Base-by-base conservation (phyloP, 768 basidiomycete species). In the Boletus vermiculosoides region DNA sequence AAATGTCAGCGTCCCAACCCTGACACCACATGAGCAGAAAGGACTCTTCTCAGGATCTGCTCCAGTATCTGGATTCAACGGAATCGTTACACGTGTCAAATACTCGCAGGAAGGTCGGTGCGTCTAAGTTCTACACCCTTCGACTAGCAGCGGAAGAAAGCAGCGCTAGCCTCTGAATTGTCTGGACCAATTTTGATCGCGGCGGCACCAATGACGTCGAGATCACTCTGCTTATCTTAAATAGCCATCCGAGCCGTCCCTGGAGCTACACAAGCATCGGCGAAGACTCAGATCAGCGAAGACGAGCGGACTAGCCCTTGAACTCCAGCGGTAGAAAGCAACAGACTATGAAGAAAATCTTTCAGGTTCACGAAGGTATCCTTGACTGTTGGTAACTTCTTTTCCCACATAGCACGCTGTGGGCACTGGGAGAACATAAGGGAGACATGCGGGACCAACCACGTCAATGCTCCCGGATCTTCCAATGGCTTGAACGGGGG, bases 1-100 rank as follows among this genome's bases (percentile, higher is more conserved):
- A 56, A 85, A 76, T 1, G 60, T 66, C 3, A 71, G 77, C 6
- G 78, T 67, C 47, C 78, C 76, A 45, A 83, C 74, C 4, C 83
- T 83, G 37, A 67, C 66, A 2, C 84, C 84, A 47, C 85, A 86
- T 3, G 71, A 73, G 58, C 85, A 87, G 22, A 84, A 66, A 0
- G 83, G 81, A 10, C 63, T 63, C 34, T 68, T 65, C 2, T 71
- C 71, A 16, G 74, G 68, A 33, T 78, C 74, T 11, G 53, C 44
- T 12, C 63, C 63, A 64, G 62, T 31, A 28, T 74, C 73, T 7
- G 62, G 55, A 42, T 70, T 67, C 4, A 79, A 67, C 0, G 83
- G 82, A 22, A 82, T 68, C 16, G 15, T 40, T 7, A 60, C 48
- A 54, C 72, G 39, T 47, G 57, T 18, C 18, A 59, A n/a, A 62